Evolutionary conservation across 2,329 filamentous ascomycete genomes (phyloP).

Genomic region (Penicillium sp.): DNA sequence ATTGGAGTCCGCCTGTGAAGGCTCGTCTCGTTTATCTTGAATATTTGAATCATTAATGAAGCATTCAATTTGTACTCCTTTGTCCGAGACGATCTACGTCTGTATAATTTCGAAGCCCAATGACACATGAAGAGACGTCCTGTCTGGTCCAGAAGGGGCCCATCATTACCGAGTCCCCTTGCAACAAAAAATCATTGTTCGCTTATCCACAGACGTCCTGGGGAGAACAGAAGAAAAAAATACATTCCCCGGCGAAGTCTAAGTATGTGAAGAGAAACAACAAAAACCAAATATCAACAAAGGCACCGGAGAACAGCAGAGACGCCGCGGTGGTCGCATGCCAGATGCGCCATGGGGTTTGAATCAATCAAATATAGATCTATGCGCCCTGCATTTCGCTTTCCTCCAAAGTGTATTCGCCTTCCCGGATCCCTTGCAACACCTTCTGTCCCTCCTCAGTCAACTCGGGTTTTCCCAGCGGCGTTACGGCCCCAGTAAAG

Average conservation of each 20-base stretch:
- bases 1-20: constrained; percentile 4
- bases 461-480: constrained; percentile 61
- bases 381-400: constrained; percentile 36
- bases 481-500: constrained; percentile 66
- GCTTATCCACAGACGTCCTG: constrained; percentile 10
- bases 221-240: background rate
- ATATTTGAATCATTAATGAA: background rate
- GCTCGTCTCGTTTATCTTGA: constrained; percentile 1
- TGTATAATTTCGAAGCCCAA: background rate
- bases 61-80: background rate
- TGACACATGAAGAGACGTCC: background rate
- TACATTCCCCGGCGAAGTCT: constrained; percentile 10
- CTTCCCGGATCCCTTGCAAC: constrained; percentile 56
- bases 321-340: constrained; percentile 22
- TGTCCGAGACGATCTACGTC: background rate
- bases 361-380: constrained; percentile 8
- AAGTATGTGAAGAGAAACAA: constrained; percentile 16
- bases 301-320: constrained; percentile 4
- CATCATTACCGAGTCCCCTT: background rate
- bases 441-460: constrained; percentile 61
- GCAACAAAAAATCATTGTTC: constrained; percentile 1
- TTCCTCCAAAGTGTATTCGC: constrained; percentile 50
- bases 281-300: constrained; percentile 1
- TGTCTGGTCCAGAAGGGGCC: constrained; percentile 5
- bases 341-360: constrained; percentile 26